A percentile compares a stretch with the other conserved stretches of the same genome.
phyloP scores from a whole-genome alignment of 192 early-diverging fungal species.

The Coemansia reversa region DNA sequence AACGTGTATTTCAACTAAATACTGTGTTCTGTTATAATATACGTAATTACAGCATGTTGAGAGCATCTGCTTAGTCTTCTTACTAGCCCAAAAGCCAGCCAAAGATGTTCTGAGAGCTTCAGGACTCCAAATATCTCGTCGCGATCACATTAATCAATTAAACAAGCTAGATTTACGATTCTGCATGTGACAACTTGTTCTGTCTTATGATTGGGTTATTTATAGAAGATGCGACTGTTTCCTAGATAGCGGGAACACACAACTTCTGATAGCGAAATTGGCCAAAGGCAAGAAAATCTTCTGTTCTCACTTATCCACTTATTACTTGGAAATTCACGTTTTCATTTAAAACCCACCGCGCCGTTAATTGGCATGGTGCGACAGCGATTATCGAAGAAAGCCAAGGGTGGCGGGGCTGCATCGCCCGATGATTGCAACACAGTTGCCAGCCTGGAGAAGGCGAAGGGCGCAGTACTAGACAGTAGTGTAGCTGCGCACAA shows the following conservation, averaged over 20 bases:
- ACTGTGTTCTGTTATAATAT: no score
- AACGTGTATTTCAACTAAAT: no score
- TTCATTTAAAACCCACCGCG: background rate
- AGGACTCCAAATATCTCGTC: no score
- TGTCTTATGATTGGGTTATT: background rate
- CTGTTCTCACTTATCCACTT: background rate
- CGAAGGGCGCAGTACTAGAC: background rate
- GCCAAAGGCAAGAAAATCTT: background rate
- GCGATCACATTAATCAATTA: no score
- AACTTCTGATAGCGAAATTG: background rate
- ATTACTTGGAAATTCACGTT: background rate
- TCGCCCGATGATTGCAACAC: background rate
- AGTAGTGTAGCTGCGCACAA: conserved; percentile 7
- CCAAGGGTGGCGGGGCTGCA: conserved; percentile 1
- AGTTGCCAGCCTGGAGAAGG: background rate
- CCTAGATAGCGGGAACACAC: background rate
- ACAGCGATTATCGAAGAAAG: conserved; percentile 31
- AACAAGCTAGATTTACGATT: background rate
- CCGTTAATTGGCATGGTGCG: conserved; percentile 30
- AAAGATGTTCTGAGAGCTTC: no score
- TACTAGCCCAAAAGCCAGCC: no score
- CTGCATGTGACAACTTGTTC: background rate
- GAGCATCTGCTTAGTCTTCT: no score
- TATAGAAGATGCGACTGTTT: background rate
- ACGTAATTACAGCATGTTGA: no score